A percentile compares a stretch with the other conserved stretches of the same genome.
Evolutionary conservation across 495 filamentous ascomycete genomes (phyloP).

Genomic region (Cetradonia linearis): DNA sequence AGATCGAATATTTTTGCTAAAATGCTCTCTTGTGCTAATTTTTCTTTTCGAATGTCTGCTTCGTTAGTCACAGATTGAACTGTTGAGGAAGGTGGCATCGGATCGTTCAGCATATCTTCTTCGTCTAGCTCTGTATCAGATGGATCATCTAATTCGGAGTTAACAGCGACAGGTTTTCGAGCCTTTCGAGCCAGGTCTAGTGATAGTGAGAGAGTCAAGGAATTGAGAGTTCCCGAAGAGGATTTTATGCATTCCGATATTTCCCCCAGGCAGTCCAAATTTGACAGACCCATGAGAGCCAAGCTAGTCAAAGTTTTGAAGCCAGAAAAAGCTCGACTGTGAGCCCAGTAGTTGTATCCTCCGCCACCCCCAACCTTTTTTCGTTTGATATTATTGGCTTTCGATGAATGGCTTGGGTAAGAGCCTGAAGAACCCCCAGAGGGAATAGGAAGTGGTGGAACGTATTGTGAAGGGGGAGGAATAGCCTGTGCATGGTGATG

Average conservation of each 20-base stretch:
- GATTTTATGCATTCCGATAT: conserved; percentile 42
- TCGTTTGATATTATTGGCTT: conserved; percentile 13
- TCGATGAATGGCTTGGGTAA: conserved; percentile 15
- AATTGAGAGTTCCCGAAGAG: conserved; percentile 40
- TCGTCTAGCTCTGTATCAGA: conserved; percentile 42
- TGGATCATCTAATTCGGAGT: conserved; percentile 30
- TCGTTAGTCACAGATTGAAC: conserved; percentile 19
- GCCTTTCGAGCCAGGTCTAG: conserved; percentile 39
- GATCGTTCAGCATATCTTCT: conserved; percentile 34
- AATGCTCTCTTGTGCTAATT: conserved; percentile 43
- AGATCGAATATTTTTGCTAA: conserved; percentile 46
- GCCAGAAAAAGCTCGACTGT: conserved; percentile 41
- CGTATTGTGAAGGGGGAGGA: conserved; percentile 2
- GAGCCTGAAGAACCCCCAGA: conserved; percentile 2
- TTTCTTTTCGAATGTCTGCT: conserved; percentile 36
- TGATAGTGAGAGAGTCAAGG: conserved; percentile 49
- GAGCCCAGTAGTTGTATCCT: conserved; percentile 21
- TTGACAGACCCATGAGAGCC: conserved; percentile 47
- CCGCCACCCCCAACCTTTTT: conserved; percentile 13
- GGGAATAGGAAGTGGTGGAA: conserved; percentile 7
- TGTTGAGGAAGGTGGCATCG: conserved; percentile 12
- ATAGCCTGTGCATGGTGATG: conserved; percentile 9
- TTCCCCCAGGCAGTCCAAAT: conserved; percentile 44
- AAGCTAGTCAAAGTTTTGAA: conserved; percentile 47
- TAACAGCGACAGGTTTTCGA: conserved; percentile 36